Base-by-base conservation (phyloP, 2,329 filamentous ascomycete genomes). In the Dendrostoma leiphaemia region DNA sequence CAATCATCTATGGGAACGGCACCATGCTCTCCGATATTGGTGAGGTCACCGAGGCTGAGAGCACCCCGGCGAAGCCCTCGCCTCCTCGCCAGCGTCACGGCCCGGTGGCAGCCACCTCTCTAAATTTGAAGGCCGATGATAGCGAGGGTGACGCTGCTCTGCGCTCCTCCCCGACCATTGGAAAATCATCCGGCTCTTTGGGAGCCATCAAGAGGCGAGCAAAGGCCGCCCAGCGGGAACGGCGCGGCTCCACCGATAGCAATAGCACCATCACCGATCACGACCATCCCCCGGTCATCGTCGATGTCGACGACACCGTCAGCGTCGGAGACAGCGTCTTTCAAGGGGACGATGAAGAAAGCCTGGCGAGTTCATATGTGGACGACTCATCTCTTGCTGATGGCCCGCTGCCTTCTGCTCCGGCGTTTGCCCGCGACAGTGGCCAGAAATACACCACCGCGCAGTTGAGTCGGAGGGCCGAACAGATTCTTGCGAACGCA, bases 401-500 rank as follows among this genome's bases (percentile, higher is more conserved):
- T 8, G 46, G 51, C 13, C 38, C 26, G 17, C 35, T 31, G 3
- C 10, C n/a, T 26, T 28, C 52, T 4, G 17, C 43, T 15, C 32
- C 35, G 24, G 38, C 21, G 2, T 43, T 63, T 57, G 70, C 60
- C 26, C 58, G 60, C 35, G 59, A 58, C 59, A 60, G 80, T 3
- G 82, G 85, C 53, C 82, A 88, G 52, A 78, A 80, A 41, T 83
- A 87, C 63, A 90, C 90, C 3, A 90, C 89, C 46, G 85, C 81
- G 15, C 85, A 89, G 23, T 73, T 96, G 59, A 93, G 90, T 68
- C 86, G 87, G 61, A 84, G 91, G 63, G 92, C 92, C 1, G 92
- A 97, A 67, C 80, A 92, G 65, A 97, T 97, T 66, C 78, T 97
- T 52, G 90, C 91, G 53, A 96, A 96, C 71, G 93, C 93, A 29